Percentiles rank a stretch among this genome's conserved stretches.
phyloP scores from a whole-genome alignment of 805 yeast species.

The Candida arabinofermentans region DNA sequence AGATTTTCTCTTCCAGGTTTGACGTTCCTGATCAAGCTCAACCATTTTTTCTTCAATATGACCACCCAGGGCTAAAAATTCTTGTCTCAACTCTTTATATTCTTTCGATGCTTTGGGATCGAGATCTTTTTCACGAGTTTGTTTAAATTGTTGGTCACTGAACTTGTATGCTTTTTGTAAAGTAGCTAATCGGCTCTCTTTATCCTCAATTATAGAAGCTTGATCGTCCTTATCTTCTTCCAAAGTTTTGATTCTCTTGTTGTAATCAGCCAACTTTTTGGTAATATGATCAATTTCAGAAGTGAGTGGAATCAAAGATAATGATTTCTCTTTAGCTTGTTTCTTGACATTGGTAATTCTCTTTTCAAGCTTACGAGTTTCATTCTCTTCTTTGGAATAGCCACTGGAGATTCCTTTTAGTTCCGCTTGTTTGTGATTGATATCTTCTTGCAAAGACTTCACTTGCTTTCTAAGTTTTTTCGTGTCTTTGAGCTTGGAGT shows the following conservation, averaged over 20 bases:
- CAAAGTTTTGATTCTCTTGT: constrained; percentile 47
- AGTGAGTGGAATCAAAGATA: constrained; percentile 56
- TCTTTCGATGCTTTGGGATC: constrained; percentile 49
- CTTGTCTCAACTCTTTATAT: constrained; percentile 55
- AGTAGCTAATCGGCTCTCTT: constrained; percentile 43
- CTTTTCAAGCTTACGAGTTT: constrained; percentile 37
- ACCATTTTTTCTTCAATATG: constrained; percentile 51
- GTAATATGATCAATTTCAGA: constrained; percentile 48
- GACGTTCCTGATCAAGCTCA: constrained; percentile 40
- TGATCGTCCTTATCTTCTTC: constrained; percentile 52
- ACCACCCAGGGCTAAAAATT: constrained; percentile 53
- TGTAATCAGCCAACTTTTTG: constrained; percentile 43
- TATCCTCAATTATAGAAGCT: constrained; percentile 34
- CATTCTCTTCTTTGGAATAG: constrained; percentile 43
- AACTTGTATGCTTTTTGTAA: constrained; percentile 23
- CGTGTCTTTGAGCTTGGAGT: constrained; percentile 34
- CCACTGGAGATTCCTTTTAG: constrained; percentile 31
- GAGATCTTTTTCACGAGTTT: constrained; percentile 23
- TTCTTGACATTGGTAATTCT: constrained; percentile 33
- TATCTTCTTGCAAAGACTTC: constrained; percentile 2
- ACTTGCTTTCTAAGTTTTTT: constrained; percentile 28
- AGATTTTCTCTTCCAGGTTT: constrained; percentile 28
- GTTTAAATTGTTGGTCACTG: constrained; percentile 10
- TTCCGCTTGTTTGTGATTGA: constrained; percentile 16
- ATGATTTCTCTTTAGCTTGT: constrained; percentile 37